Percentiles rank a stretch among this genome's conserved stretches.
These are phyloP conservation scores for Singerocomus rubriflavus DNA, from an alignment of 1,284 basidiomycete species.

Conservation along the genomic window DNA sequence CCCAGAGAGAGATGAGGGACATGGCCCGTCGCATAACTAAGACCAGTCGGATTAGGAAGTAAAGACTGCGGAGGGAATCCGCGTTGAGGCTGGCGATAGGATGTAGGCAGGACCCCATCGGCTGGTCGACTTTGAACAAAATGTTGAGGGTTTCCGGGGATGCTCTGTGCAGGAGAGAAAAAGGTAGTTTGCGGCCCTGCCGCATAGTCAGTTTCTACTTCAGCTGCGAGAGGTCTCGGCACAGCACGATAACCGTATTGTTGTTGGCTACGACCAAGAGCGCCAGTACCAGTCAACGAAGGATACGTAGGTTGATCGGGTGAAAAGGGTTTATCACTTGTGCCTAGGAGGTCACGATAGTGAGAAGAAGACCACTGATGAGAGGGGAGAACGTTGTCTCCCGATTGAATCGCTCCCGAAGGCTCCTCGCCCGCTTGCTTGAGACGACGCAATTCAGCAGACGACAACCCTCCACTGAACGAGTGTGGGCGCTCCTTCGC, in stretches of 20 bases:
- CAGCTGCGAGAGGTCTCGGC: conserved; percentile 45
- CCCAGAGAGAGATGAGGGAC: conserved; percentile 63
- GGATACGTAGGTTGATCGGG: conserved; percentile 68
- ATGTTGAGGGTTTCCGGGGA: conserved; percentile 37
- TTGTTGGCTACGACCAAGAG: conserved; percentile 42
- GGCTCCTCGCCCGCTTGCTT: conserved; percentile 60
- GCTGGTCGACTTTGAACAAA: conserved; percentile 50
- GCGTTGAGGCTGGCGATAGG: conserved; percentile 58
- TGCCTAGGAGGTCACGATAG: conserved; percentile 42
- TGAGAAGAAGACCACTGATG: conserved; percentile 46
- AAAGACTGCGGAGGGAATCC: conserved; percentile 56
- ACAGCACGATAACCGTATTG: conserved; percentile 45
- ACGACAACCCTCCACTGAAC: conserved; percentile 71
- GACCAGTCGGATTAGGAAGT: conserved; percentile 49
- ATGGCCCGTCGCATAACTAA: conserved; percentile 54
- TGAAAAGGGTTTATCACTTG: conserved; percentile 35
- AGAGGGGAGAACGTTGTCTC: conserved; percentile 37
- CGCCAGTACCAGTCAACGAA: conserved; percentile 50
- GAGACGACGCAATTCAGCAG: conserved; percentile 66
- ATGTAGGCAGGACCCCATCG: conserved; percentile 42
- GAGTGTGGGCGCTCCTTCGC: conserved; percentile 74
- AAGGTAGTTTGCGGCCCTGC: conserved; percentile 50
- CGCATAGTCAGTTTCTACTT: conserved; percentile 55
- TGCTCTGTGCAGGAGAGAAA: conserved; percentile 35
- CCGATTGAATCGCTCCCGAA: conserved; percentile 34